Conservation (phyloP, 2,329 filamentous ascomycete genomes). For the Verticillium isaacii region DNA sequence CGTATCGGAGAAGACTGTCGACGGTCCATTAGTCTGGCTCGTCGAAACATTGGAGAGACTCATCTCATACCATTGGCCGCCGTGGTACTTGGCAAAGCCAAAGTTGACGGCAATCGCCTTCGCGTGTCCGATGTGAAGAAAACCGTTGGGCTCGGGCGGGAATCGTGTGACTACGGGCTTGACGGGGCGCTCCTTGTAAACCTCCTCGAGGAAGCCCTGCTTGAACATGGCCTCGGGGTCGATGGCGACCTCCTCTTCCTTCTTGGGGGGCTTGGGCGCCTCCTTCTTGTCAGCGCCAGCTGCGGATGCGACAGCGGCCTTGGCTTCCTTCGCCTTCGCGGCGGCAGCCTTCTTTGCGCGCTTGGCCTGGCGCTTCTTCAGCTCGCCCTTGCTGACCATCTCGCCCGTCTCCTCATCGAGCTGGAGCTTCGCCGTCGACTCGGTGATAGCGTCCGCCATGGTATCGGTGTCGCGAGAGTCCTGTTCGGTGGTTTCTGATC, state of each 20-base stretch:
- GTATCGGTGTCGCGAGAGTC: conserved; percentile 5
- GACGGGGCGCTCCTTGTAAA: conserved; percentile 63
- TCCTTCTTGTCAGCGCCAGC: conserved; percentile 19
- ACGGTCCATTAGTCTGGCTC: conserved; percentile 1
- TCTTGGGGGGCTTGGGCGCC: conserved; percentile 31
- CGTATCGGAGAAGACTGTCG: conserved; percentile 68
- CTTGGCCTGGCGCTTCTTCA: conserved; percentile 58
- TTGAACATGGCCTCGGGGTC: conserved; percentile 72
- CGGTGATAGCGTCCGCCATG: conserved; percentile 44
- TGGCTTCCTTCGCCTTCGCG: conserved; percentile 43
- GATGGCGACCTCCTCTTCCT: conserved; percentile 37
- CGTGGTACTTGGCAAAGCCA: conserved; percentile 82
- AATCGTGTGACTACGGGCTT: conserved; percentile 66
- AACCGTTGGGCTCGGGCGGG: conserved; percentile 88
- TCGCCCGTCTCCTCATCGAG: conserved; percentile 62
- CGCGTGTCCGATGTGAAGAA: conserved; percentile 86
- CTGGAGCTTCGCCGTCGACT: conserved; percentile 51
- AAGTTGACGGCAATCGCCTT: conserved; percentile 98
- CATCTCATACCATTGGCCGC: conserved; percentile 41
- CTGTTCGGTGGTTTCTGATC: background rate
- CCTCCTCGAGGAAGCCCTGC: conserved; percentile 68
- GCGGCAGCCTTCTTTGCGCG: conserved; percentile 51
- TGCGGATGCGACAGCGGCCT: conserved; percentile 24
- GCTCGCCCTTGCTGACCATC: conserved; percentile 59
- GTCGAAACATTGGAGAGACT: background rate